Base-by-base conservation (phyloP, 768 basidiomycete species). In the Antrodiella citrinella region DNA sequence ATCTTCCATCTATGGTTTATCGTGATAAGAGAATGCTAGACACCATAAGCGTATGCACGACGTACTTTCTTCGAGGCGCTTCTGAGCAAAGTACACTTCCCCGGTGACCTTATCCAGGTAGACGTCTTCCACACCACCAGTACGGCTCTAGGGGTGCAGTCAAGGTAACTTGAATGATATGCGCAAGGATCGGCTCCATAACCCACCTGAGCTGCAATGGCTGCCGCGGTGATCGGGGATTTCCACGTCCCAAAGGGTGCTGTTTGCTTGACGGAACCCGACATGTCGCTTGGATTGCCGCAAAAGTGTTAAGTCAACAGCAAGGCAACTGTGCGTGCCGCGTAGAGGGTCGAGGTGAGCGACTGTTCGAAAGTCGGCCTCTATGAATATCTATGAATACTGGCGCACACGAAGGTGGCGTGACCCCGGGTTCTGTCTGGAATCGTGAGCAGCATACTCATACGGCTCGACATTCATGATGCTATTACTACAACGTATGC, bases 71-170 rank as follows among this genome's bases (percentile, higher is more conserved):
- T 19, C 22, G 9, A 48, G 38, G 2, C 51, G 49, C 5, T 52
- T 52, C 48, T 52, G 51, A 12, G 49, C 51, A 42, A 50, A 25
- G 41, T 50, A 52, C 7, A 52, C 48, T 26, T 48, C 26, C 18
- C 26, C 30, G 26, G 47, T 35, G 11, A 38, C 47, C 5, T 20
- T 12, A 26, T 54, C 52, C 18, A 54, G 30, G 38, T 52, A 20
- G 11, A 54, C 23, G 41, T 54, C 52, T 19, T 50, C 52, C 12
- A 54, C 24, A 9, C 52, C 49, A 11, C 9, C 51, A 9, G 50
- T 44, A 12, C 51, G 50, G 40, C 50, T 51, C 52, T 50, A 43
- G 15, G 7, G 15, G 30, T n/a, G 15, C 30, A 15, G 30, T 35
- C 30, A 35, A 35, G 30, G 30, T 15, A 35, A n/a, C n/a, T n/a